Conservation (phyloP, 192 early-diverging fungal species). For the Helicostylum pulchrum region DNA sequence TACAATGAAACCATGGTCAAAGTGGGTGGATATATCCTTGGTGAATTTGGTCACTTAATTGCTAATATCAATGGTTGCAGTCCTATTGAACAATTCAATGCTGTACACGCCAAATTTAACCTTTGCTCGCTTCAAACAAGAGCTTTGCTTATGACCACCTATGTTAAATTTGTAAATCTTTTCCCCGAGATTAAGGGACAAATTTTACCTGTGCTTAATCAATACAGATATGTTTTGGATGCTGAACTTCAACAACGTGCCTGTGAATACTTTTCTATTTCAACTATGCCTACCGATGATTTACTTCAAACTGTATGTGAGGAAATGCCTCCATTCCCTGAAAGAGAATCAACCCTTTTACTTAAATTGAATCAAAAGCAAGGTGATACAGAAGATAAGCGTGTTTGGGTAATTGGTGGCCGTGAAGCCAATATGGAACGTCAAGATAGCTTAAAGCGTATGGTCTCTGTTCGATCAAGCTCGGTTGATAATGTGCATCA, state of each 20-base stretch:
- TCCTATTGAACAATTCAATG: conserved; percentile 93
- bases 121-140: conserved; percentile 76
- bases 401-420: conserved; percentile 92
- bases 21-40: conserved; percentile 94
- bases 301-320: conserved; percentile 91
- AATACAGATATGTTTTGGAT: conserved; percentile 86
- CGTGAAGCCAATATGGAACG: conserved; percentile 73
- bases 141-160: conserved; percentile 84
- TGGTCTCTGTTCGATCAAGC: conserved; percentile 26
- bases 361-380: conserved; percentile 80
- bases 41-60: conserved; percentile 97
- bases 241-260: conserved; percentile 97
- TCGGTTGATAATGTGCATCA: conserved; percentile 5
- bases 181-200: conserved; percentile 97
- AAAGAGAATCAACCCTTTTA: conserved; percentile 88
- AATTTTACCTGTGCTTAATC: conserved; percentile 81
- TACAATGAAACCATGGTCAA: conserved; percentile 96
- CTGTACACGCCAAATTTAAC: conserved; percentile 88
- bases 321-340: conserved; percentile 98
- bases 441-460: conserved; percentile 39
- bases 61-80: conserved; percentile 80
- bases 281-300: conserved; percentile 78
- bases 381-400: conserved; percentile 90
- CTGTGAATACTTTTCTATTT: conserved; percentile 90
- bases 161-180: conserved; percentile 94